Conservation (phyloP, 139 green algal species). For the Micractinium sp. region DNA sequence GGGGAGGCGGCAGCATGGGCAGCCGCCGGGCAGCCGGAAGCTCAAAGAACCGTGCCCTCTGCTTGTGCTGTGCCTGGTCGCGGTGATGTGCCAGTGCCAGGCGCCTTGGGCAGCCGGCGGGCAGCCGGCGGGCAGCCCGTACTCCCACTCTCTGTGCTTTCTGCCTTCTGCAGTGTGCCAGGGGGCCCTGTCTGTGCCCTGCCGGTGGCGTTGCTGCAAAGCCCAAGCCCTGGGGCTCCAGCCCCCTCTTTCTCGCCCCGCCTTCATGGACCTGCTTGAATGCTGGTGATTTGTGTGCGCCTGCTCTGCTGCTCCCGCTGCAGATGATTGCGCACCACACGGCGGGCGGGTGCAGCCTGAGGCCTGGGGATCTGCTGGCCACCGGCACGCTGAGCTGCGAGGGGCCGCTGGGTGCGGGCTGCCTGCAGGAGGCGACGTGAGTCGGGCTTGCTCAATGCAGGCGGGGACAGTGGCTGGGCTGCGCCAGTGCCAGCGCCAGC, state of each 20-base stretch:
- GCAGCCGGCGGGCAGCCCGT: neutral
- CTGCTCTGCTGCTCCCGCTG: neutral
- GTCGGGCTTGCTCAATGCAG: neutral
- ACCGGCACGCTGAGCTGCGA: constrained; percentile 88
- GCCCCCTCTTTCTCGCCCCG: too few relatives aligned
- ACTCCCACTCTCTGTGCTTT: too few relatives aligned
- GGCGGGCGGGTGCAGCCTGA: constrained; percentile 84
- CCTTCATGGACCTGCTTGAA: neutral
- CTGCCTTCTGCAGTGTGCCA: too few relatives aligned
- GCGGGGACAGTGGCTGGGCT: too few relatives aligned
- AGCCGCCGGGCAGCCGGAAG: neutral
- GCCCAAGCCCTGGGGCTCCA: too few relatives aligned
- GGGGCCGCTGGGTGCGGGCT: constrained; percentile 46
- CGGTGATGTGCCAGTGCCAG: too few relatives aligned
- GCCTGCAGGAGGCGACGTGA: constrained; percentile 76
- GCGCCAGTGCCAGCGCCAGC: too few relatives aligned
- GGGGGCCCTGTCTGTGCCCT: too few relatives aligned
- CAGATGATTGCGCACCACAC: constrained; percentile 98
- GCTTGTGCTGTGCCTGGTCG: too few relatives aligned
- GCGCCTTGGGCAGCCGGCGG: neutral
- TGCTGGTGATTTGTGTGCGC: too few relatives aligned
- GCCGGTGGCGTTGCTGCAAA: neutral
- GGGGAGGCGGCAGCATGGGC: neutral
- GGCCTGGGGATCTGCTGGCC: constrained; percentile 86
- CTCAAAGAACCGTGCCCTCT: too few relatives aligned